Evolutionary conservation across 768 basidiomycete genomes (phyloP), one percentile per base, ranked within the genome.

Genomic region (Kwoniella heveanensis): DNA sequence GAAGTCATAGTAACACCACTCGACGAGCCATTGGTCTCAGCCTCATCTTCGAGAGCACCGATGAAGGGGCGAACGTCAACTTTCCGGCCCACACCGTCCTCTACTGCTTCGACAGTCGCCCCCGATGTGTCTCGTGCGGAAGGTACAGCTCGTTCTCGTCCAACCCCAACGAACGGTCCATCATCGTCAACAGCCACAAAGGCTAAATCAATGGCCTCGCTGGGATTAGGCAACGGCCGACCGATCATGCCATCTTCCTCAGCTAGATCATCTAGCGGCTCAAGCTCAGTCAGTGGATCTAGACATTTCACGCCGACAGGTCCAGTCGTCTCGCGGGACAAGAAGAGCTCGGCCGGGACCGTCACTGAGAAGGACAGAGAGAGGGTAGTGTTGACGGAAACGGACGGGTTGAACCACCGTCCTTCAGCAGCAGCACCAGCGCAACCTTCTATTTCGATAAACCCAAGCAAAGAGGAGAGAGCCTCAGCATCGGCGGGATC

Each of bases 271-370:
- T 19, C 19, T 8, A 44, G 39, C 39, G 39, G 25, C 22, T 21
- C 47, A 50, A 44, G 39, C 39, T 9, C 39, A 3, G 9, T 44
- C 39, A 44, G 39, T 32, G 50, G 36, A 57, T 22, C 17, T 15
- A 49, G 58, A 24, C 37, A 60, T 27, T 52, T 60, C 50, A 60
- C 58, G 21, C 58, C 58, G 17, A 51, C 57, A 4, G 48, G 57
- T 8, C 24, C n/a, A 50, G 21, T 47, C 36, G 19, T 44, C 37
- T 47, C 56, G 17, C 17, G 32, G 39, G 39, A 17, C 4, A 44
- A 44, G 39, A 44, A 44, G 6, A 44, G 39, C 19, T 44, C 39
- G 17, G 39, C 39, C 7, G 24, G 26, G 49, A 36, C 5, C 6
- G 46, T 7, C 8, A 47, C 7, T 7, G 48, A 26, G 48, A 22